phyloP scores from a whole-genome alignment of 257 asterid genomes.

The Ilex asprella region DNA sequence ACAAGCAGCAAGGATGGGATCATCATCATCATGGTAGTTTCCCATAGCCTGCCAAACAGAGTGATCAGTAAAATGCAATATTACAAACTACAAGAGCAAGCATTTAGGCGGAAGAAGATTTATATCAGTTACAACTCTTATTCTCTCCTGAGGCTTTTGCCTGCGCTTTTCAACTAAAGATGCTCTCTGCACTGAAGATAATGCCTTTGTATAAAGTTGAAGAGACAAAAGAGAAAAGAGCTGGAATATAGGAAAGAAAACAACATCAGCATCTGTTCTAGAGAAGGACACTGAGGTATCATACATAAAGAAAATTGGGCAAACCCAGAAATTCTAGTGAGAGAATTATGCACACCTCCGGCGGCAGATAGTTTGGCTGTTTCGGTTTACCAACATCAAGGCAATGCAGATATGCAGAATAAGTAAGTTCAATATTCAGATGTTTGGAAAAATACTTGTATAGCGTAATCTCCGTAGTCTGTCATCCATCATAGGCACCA shows the following conservation, averaged over 20 bases:
- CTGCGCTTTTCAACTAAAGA: constrained; percentile 77
- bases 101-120: constrained; percentile 11
- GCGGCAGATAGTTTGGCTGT: constrained; percentile 73
- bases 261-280: constrained; percentile 8
- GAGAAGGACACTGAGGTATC: background rate
- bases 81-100: constrained; percentile 9
- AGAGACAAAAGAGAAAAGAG: constrained; percentile 80
- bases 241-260: constrained; percentile 36
- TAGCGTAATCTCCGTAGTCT: constrained; percentile 61
- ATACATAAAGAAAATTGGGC: background rate
- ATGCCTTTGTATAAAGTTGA: constrained; percentile 77
- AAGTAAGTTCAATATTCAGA: constrained; percentile 50
- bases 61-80: constrained; percentile 19
- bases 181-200: constrained; percentile 58
- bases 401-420: constrained; percentile 76
- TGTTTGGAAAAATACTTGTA: constrained; percentile 72
- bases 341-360: constrained; percentile 52
- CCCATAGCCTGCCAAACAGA: constrained; percentile 52
- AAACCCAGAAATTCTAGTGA: constrained; percentile 11
- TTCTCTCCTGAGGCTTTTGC: constrained; percentile 80
- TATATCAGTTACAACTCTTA: constrained; percentile 63
- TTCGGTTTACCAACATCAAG: constrained; percentile 78
- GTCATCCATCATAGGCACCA: constrained; percentile 26
- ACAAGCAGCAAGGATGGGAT: constrained; percentile 68
- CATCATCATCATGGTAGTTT: constrained; percentile 48